Base-by-base conservation (phyloP, 345 rosid species). In the Aquilaria yunnanensis region DNA sequence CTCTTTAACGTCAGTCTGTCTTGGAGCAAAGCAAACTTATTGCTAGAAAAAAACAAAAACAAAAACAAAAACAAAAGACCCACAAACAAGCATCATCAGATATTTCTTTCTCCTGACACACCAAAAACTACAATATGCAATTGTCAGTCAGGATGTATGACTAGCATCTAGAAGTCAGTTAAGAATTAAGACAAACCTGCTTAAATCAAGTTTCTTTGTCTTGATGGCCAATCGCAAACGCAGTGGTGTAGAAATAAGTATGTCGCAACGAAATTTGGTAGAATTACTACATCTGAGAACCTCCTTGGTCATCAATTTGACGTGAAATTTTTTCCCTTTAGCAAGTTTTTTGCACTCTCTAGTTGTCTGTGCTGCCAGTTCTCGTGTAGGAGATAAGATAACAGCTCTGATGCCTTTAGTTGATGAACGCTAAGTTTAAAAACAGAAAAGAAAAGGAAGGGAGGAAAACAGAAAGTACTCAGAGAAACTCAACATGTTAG, bases 331-430 rank as follows among this genome's bases (percentile, higher is more conserved):
- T 70, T 70, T 85, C 69, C 97, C 96, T 74, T 80, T 79, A 11
- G 96, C 87, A 82, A 94, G 75, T 68, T 81, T 90, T 66, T 80
- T 93, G 74, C 89, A 86, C 83, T 93, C 97, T 73, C 97, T 85
- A 51, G 85, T 77, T 32, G 97, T 94, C 69, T 94, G 97, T 32
- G 90, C 77, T 50, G 96, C 99, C 62, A 90, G 79, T 70, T 94
- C 99, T 46, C 96, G 81, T 8, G 96, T 88, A 14, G 97, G 99
- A 70, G 89, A 94, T 74, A 94, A 72, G 57, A 94, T 88, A 68
- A 88, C 80, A 49, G 89, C 92, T 71, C 97, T 86, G 45, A 94
- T 73, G 47, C 99, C 94, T 75, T 80, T 85, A 16, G 74, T 80
- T 56, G 83, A 83, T 33, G 83, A 64, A 48, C 65, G 69, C 98